A percentile compares a stretch with the other conserved stretches of the same genome.
phyloP scores from a whole-genome alignment of 2,329 filamentous ascomycete species.

The Westerdykella sp. region DNA sequence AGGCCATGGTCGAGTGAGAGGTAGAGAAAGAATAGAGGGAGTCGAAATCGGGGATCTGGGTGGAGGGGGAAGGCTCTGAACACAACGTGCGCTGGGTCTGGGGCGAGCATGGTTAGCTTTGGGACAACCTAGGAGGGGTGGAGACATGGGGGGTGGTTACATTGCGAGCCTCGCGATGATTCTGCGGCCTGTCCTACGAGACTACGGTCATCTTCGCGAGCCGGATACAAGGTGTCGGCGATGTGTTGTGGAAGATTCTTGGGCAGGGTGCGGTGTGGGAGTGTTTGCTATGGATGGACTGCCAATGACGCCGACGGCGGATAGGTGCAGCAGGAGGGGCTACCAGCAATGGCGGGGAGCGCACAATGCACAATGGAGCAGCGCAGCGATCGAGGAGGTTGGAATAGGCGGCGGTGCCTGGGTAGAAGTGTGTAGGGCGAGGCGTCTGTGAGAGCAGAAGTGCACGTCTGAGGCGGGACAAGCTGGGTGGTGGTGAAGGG shows the following conservation, averaged over 20 bases:
- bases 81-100: slow-evolving; percentile 25
- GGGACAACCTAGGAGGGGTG: slow-evolving; percentile 9
- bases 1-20: slow-evolving; percentile 58
- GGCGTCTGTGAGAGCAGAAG: no score
- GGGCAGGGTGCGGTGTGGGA: slow-evolving; percentile 18
- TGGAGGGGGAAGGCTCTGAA: slow-evolving; percentile 14
- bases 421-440: no score
- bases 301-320: slow-evolving; percentile 26
- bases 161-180: slow-evolving; percentile 25
- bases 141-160: slow-evolving; percentile 7
- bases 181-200: slow-evolving; percentile 24
- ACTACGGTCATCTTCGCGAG: slow-evolving; percentile 24
- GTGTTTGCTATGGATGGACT: slow-evolving; percentile 19
- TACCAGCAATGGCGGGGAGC: slow-evolving; percentile 17
- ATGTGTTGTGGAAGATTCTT: slow-evolving; percentile 14
- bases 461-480: no score
- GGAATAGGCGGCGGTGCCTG: background rate
- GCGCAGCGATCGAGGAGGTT: background rate
- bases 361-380: slow-evolving; percentile 9
- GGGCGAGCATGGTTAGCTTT: slow-evolving; percentile 30
- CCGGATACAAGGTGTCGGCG: slow-evolving; percentile 7
- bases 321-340: slow-evolving; percentile 14
- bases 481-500: background rate
- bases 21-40: slow-evolving; percentile 4
- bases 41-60: background rate